Evolutionary conservation across 1,284 basidiomycete species (phyloP).

Genomic region (Papiliotrema fonsecae): DNA sequence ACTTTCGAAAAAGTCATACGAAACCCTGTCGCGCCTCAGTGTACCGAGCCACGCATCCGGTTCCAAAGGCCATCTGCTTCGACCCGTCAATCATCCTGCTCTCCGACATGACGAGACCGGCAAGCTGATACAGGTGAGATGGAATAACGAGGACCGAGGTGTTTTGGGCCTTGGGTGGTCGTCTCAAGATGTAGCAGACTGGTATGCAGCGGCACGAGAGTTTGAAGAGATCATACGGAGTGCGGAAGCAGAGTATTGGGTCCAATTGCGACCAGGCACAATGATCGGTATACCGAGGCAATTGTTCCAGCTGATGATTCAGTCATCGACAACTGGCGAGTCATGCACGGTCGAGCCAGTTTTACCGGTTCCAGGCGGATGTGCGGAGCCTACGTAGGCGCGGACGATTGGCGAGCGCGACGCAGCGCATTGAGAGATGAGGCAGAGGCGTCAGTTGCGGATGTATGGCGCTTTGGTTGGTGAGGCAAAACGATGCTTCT

Average conservation of each 20-base stretch:
- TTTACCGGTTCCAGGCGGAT: slow-evolving; percentile 84
- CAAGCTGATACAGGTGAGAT: slow-evolving; percentile 71
- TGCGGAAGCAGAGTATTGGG: slow-evolving; percentile 84
- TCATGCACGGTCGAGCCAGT: slow-evolving; percentile 84
- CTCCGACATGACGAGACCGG: slow-evolving; percentile 60
- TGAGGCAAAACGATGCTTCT: too few species aligned
- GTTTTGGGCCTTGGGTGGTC: slow-evolving; percentile 60
- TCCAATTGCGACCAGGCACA: slow-evolving; percentile 78
- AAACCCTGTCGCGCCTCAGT: slow-evolving; percentile 62
- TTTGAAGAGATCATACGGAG: slow-evolving; percentile 76
- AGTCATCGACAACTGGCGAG: slow-evolving; percentile 92
- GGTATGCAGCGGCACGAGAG: slow-evolving; percentile 76
- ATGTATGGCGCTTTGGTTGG: slow-evolving; percentile 24
- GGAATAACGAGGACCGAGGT: slow-evolving; percentile 94
- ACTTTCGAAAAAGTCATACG: slow-evolving; percentile 70
- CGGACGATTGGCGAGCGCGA: slow-evolving; percentile 81
- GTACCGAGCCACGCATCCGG: slow-evolving; percentile 87
- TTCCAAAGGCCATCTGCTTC: slow-evolving; percentile 61
- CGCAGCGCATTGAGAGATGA: slow-evolving; percentile 46
- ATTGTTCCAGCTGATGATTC: slow-evolving; percentile 3
- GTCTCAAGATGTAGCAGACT: slow-evolving; percentile 60
- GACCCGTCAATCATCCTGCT: slow-evolving; percentile 57
- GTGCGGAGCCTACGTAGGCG: slow-evolving; percentile 91
- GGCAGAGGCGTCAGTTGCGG: slow-evolving; percentile 2
- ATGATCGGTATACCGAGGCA: slow-evolving; percentile 58